Conservation (phyloP, 2,329 filamentous ascomycete species). For the Lasiodiplodia theobromae region DNA sequence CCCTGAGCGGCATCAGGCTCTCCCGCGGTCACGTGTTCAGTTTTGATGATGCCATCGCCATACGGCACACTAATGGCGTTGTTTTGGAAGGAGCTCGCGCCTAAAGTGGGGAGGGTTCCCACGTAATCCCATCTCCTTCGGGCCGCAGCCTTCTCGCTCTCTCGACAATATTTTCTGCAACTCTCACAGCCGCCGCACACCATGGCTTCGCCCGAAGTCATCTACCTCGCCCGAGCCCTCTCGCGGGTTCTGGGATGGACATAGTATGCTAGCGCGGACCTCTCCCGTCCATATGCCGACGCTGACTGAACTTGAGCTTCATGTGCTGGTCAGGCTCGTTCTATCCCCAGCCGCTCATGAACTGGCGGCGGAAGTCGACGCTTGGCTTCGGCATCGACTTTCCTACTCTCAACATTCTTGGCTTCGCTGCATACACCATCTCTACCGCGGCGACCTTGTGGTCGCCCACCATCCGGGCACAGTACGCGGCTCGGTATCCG, state of each 20-base stretch:
- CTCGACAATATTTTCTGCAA: background rate
- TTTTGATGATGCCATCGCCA: slow-evolving; percentile 27
- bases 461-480: slow-evolving; percentile 75
- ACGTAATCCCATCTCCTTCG: slow-evolving; percentile 3
- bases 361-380: slow-evolving; percentile 78
- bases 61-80: slow-evolving; percentile 13
- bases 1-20: background rate
- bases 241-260: slow-evolving; percentile 47
- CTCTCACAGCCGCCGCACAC: background rate
- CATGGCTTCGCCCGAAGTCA: slow-evolving; percentile 37
- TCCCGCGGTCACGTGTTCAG: slow-evolving; percentile 16
- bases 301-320: slow-evolving; percentile 33
- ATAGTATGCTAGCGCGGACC: slow-evolving; percentile 33
- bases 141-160: background rate
- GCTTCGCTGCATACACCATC: slow-evolving; percentile 77
- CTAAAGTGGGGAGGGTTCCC: slow-evolving; percentile 22
- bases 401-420: slow-evolving; percentile 74
- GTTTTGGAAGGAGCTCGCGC: slow-evolving; percentile 4
- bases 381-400: slow-evolving; percentile 88
- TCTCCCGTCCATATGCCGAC: background rate
- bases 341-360: slow-evolving; percentile 88
- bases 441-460: slow-evolving; percentile 80
- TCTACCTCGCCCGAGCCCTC: slow-evolving; percentile 42
- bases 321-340: slow-evolving; percentile 73
- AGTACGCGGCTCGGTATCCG: slow-evolving; percentile 84